Evolutionary conservation across 1,284 basidiomycete species (phyloP), one percentile per base, ranked within the genome.

Genomic region (Porodaedalea pini): DNA sequence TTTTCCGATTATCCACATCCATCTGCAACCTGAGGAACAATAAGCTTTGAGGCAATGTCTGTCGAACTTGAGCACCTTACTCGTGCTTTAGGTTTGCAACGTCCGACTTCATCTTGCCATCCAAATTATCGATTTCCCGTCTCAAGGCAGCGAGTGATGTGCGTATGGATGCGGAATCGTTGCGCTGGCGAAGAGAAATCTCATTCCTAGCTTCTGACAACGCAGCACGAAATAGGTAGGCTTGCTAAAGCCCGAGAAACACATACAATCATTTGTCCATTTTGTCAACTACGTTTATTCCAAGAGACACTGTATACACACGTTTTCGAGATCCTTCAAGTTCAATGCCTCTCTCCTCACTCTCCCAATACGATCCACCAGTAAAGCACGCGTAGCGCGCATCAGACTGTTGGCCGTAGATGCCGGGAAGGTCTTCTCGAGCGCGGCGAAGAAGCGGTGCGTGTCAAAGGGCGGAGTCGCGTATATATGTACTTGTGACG

Each of bases 81-180:
- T 98, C 94, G 68, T 98, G 94, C 72, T 94, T 94, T 66, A 99
- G 76, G 36, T 82, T 88, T 23, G 81, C 84, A 41, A 99, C 76
- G 66, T 97, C 93, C 70, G 98, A 94, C 72, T 96, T 96, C 85
- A 99, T 90, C 72, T 91, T 94, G 54, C 91, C 87, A 65, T 90
- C 85, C 31, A 98, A 73, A 2, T 80, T 76, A 68, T 99, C 96
- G 10, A 96, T 87, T 56, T 99, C 97, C 61, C 94, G 79, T 62
- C 94, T 82, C 15, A 98, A 78, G 0, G 88, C 82, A 11, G 84
- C 77, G 1, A 88, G 86, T 52, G 90, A 78, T 1, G 91, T 80
- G 21, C 86, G 81, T 62, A 98, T 80, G 3, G 89, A 79, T 15
- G 93, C 83, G 15, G 85, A 88, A 67, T 97, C 95, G 66, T 93